Evolutionary conservation across 768 basidiomycete species (phyloP), one percentile per base, ranked within the genome.

Genomic region (Russula sp.): DNA sequence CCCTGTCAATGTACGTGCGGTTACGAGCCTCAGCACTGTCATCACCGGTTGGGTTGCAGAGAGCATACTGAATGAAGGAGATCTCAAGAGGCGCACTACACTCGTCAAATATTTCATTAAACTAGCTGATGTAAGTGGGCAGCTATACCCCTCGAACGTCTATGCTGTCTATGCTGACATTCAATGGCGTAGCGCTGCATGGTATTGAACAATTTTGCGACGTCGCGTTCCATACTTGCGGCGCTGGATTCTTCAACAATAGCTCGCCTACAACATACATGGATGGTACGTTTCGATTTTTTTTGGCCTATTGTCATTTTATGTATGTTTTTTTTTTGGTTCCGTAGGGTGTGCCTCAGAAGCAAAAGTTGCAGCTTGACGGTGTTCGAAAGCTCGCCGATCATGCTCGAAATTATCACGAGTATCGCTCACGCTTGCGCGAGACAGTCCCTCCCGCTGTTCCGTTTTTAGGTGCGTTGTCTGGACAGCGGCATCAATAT

Each of bases 31-130:
- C 72, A 96, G 93, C 72, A 98, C 94, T 16, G 84, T 88, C 59
- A 88, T 98, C 69, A 98, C 94, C 1, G 95, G 94, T 5, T 96
- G 94, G 92, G 91, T 98, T 34, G 89, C 94, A 10, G 96, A 98
- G 76, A 88, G 89, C 71, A 94, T 99, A 65, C 76, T 99, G 55
- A 87, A 87, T 70, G 96, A 99, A 76, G 82, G 80, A 58, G 96
- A 98, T 75, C 83, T 86, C 69, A 94, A 92, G 81, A 91, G 87
- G 76, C 79, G 94, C 65, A 88, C 87, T 28, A 63, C 73, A 9
- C 72, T 95, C 66, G 81, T 96, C 71, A 94, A 94, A 75, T 95
- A 92, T 75, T 96, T 93, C 72, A 88, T 97, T 81, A 96, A 96
- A 76, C 81, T 97, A 57, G 89, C 91, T 18, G 91, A 94, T 73